These are phyloP conservation scores for Sarocladium oryzae DNA, from an alignment of 2,329 filamentous ascomycete genomes.

Conservation along the genomic window DNA sequence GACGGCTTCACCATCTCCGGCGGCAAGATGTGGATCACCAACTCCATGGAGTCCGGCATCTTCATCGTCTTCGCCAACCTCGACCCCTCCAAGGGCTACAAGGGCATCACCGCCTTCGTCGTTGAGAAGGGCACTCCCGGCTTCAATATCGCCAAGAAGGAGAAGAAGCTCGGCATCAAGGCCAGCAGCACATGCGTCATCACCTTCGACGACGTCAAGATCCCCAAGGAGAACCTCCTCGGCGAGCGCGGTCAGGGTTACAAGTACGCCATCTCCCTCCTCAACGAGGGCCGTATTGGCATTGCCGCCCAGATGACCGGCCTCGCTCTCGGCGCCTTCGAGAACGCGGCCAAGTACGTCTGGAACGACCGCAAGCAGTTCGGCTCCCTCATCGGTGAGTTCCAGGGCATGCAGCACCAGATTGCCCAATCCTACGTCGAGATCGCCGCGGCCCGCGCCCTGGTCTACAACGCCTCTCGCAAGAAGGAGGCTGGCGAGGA, in stretches of 20 bases:
- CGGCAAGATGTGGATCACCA: conserved; percentile 99
- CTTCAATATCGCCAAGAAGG: conserved; percentile 96
- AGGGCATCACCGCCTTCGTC: conserved; percentile 93
- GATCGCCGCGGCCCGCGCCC: conserved; percentile 80
- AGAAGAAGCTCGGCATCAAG: conserved; percentile 97
- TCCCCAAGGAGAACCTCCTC: conserved; percentile 82
- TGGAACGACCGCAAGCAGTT: conserved; percentile 99
- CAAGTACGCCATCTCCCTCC: conserved; percentile 89
- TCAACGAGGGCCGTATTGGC: conserved; percentile 96
- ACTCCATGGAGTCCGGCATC: conserved; percentile 86
- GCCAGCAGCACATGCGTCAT: conserved; percentile 95
- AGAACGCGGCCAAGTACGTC: conserved; percentile 87
- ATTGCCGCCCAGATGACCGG: conserved; percentile 99
- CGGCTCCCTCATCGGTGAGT: conserved; percentile 85
- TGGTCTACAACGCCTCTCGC: conserved; percentile 92
- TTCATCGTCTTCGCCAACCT: conserved; percentile 99
- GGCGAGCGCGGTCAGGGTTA: conserved; percentile 89
- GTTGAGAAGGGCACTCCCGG: conserved; percentile 85
- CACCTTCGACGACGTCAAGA: conserved; percentile 92
- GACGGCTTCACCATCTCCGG: conserved; percentile 83
- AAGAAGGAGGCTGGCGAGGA: conserved; percentile 98
- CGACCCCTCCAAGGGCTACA: conserved; percentile 86
- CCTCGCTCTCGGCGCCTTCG: conserved; percentile 86
- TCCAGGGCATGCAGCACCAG: conserved; percentile 99
- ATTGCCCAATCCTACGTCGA: conserved; percentile 94